Percentiles rank a stretch among this genome's conserved stretches.
phyloP scores from a whole-genome alignment of 768 basidiomycete species.

The Tylopilus vinaceipallidus region DNA sequence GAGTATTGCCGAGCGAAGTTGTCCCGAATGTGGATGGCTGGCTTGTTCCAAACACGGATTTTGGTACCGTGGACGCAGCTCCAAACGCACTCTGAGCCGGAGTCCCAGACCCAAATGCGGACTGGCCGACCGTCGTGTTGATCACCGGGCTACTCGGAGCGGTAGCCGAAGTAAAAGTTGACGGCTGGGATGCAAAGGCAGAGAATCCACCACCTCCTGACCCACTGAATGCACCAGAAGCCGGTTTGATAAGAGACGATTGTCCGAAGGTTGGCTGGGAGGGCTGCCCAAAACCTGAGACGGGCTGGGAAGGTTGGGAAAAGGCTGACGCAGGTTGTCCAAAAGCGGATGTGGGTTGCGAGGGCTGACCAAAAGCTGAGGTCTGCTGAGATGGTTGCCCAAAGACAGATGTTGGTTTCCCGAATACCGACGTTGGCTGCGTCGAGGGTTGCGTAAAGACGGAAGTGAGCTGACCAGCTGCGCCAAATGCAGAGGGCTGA shows the following conservation, averaged over 20 bases:
- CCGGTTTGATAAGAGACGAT: slow-evolving; percentile 45
- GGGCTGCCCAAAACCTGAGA: slow-evolving; percentile 36
- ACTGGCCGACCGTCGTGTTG: slow-evolving; percentile 13
- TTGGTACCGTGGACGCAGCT: slow-evolving; percentile 8
- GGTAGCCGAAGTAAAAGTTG: slow-evolving; percentile 37
- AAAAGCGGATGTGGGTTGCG: slow-evolving; percentile 29
- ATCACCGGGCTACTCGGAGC: slow-evolving; percentile 4
- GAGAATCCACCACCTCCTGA: slow-evolving; percentile 47
- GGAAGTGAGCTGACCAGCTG: slow-evolving; percentile 26
- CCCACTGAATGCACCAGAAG: slow-evolving; percentile 49
- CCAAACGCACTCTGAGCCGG: too few relatives aligned
- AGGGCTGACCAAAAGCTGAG: slow-evolving; percentile 39
- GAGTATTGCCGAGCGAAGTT: slow-evolving; percentile 14
- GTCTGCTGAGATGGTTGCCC: slow-evolving; percentile 32
- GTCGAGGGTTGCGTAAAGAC: slow-evolving; percentile 27
- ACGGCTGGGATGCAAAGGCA: slow-evolving; percentile 48
- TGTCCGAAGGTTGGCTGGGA: slow-evolving; percentile 37
- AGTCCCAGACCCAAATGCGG: slow-evolving; percentile 26
- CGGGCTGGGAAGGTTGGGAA: slow-evolving; percentile 31
- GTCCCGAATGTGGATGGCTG: slow-evolving; percentile 29
- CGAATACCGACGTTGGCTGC: slow-evolving; percentile 35
- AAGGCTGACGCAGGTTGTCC: slow-evolving; percentile 29
- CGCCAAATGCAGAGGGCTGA: slow-evolving; percentile 37
- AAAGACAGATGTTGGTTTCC: slow-evolving; percentile 28
- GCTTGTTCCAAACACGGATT: slow-evolving; percentile 18